Evolutionary conservation across 768 basidiomycete genomes (phyloP).

Genomic region (Clathrus columnatus): DNA sequence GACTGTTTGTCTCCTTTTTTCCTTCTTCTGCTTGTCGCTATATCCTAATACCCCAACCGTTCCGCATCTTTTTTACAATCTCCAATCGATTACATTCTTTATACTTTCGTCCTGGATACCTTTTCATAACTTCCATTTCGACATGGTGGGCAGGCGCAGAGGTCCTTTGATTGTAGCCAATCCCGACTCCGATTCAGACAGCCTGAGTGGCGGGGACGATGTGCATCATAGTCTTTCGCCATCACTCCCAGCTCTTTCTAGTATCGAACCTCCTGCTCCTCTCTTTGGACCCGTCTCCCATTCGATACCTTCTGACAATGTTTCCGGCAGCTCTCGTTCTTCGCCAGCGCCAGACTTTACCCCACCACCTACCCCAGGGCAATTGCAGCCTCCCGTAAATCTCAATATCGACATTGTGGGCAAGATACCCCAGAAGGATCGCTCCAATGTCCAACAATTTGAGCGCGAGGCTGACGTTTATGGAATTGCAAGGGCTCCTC

Average conservation of each 20-base stretch:
- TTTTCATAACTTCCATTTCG: slow-evolving; percentile 24
- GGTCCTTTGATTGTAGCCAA: slow-evolving; percentile 7
- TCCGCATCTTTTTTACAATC: slow-evolving; percentile 35
- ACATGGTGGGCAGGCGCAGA: background rate
- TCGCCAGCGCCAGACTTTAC: slow-evolving; percentile 7
- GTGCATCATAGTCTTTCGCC: background rate
- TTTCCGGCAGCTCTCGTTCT: slow-evolving; percentile 9
- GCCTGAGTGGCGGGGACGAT: background rate
- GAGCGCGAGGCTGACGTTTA: slow-evolving; percentile 4
- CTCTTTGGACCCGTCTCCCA: background rate
- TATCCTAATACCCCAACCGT: slow-evolving; percentile 37
- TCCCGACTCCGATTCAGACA: slow-evolving; percentile 3
- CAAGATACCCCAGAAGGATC: background rate
- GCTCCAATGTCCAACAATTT: background rate
- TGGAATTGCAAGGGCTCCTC: slow-evolving; percentile 2
- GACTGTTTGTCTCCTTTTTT: background rate
- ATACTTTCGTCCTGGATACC: slow-evolving; percentile 39
- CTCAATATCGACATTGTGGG: background rate
- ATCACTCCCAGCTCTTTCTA: background rate
- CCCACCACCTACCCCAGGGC: slow-evolving; percentile 6
- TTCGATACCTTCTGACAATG: background rate
- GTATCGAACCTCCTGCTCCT: slow-evolving; percentile 8
- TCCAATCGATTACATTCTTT: slow-evolving; percentile 44
- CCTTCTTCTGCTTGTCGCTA: background rate
- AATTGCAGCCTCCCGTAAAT: background rate